A percentile compares a stretch with the other conserved stretches of the same genome.
Conservation (phyloP, 179 eudicot species). For the Silene vulgaris region DNA sequence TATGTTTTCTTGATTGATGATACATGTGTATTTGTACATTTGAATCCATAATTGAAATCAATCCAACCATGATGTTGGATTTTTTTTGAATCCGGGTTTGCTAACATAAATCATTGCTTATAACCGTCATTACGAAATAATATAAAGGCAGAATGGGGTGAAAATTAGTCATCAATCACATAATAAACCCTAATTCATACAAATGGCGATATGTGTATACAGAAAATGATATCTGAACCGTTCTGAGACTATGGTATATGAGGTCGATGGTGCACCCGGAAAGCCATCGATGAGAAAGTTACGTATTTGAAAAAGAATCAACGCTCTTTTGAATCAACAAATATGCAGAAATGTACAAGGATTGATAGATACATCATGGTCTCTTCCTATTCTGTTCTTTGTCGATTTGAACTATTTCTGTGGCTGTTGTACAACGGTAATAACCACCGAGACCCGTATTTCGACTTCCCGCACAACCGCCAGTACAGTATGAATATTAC, state of each 20-base stretch:
- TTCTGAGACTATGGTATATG: constrained; percentile 19
- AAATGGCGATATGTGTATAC: background rate
- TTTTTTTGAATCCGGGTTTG: too few species aligned
- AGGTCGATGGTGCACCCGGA: constrained; percentile 21
- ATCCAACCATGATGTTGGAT: too few species aligned
- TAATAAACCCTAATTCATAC: background rate
- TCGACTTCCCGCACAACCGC: constrained; percentile 82
- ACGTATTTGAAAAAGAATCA: constrained; percentile 21
- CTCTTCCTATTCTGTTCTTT: constrained; percentile 60
- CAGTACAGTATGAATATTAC: constrained; percentile 59
- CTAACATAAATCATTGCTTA: too few species aligned
- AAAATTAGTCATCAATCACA: background rate
- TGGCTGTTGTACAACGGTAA: constrained; percentile 65
- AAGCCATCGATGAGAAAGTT: constrained; percentile 15
- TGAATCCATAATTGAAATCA: too few species aligned
- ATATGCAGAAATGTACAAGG: constrained; percentile 1
- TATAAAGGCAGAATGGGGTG: too few species aligned
- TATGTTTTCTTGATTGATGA: too few species aligned
- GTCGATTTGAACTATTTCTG: constrained; percentile 40
- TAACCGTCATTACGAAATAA: too few species aligned
- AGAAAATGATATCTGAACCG: constrained; percentile 18
- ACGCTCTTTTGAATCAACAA: constrained; percentile 21
- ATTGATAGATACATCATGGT: background rate
- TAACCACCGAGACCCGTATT: constrained; percentile 53
- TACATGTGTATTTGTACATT: too few species aligned